phyloP scores from a whole-genome alignment of 1,284 basidiomycete species.

The Fomitopsis palustris region DNA sequence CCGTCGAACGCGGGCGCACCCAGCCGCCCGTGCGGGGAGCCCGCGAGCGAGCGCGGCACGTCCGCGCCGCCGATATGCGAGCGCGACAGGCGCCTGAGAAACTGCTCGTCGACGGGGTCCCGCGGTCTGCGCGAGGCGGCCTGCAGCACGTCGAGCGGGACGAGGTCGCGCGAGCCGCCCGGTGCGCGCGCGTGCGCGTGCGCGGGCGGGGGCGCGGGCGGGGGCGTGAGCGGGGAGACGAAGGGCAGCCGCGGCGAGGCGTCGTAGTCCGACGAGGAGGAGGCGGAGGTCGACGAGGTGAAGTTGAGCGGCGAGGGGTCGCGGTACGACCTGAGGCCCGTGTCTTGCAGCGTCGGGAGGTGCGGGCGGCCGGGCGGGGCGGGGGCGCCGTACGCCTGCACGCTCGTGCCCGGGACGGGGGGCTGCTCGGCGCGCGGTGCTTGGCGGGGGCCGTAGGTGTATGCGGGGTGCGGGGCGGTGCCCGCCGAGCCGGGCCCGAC shows the following conservation, averaged over 20 bases:
- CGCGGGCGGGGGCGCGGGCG: not conserved
- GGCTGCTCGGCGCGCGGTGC: not conserved
- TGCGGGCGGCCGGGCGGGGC: slow-evolving; percentile 6
- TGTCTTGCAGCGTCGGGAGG: slow-evolving; percentile 20
- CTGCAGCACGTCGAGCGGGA: slow-evolving; percentile 28
- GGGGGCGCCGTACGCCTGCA: not conserved
- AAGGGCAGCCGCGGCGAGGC: slow-evolving; percentile 19
- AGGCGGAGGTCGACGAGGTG: slow-evolving; percentile 23
- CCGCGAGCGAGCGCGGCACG: not conserved
- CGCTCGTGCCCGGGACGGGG: not conserved
- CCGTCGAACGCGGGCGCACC: not conserved
- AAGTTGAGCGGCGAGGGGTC: slow-evolving; percentile 24
- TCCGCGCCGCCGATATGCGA: not conserved
- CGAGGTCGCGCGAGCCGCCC: slow-evolving; percentile 19
- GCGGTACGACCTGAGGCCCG: slow-evolving; percentile 21
- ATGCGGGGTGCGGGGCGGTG: slow-evolving; percentile 3
- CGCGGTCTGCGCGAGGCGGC: slow-evolving; percentile 21
- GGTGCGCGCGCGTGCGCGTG: not conserved
- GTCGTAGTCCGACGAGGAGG: slow-evolving; percentile 23
- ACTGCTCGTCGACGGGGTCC: slow-evolving; percentile 27
- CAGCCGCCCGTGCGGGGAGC: not conserved
- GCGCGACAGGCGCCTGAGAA: slow-evolving; percentile 24
- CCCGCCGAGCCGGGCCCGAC: slow-evolving; percentile 7
- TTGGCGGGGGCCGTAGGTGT: slow-evolving; percentile 12
- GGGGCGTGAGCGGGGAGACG: slow-evolving; percentile 20